Base-by-base conservation (phyloP, 2,329 filamentous ascomycete genomes). In the Exophiala alcalophila region DNA sequence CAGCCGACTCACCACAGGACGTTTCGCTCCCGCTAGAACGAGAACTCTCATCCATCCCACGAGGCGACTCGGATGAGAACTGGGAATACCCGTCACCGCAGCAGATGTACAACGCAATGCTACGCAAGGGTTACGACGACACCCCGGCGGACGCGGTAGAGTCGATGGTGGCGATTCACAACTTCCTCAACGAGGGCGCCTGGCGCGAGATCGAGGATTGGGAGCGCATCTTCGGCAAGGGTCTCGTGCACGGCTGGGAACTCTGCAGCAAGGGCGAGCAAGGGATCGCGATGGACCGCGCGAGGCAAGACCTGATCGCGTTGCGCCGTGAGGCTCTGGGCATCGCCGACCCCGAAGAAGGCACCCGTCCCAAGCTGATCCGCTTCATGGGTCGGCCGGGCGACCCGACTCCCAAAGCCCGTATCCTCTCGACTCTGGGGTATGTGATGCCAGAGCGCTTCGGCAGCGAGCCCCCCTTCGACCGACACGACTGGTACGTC, bases 21-120 rank as follows among this genome's bases (percentile, higher is more conserved):
- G 67, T 85, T 18, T 71, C 75, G 16, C 78, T 98, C 1, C 86
- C 90, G 0, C 84, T 90, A 2, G 77, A 81, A 5, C 85, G 92
- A 56, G 89, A 96, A 65, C 70, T 77, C 20, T 94, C 87, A 1
- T 89, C 90, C 1, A 98, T 98, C 56, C 92, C 92, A n/a, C 85
- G 85, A 56, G 87, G 86, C 58, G 81, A 84, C 57, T 77, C 80
- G 33, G 76, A 82, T 38, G 79, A 81, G 32, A 94, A 86, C 59
- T 98, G 92, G 92, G 92, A 97, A 66, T 98, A 98, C 62, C 92
- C 92, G 0, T 96, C 89, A 0, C 91, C 92, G 0, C 92, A 98
- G 70, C 92, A 98, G 67, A 98, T 98, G 92, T 98, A 97, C 74
- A 97, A 98, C 61, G 92, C 92, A 5, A 84, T 98, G 68, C 71